Percentiles rank a stretch among this genome's conserved stretches.
Evolutionary conservation across 176 grass and related monocot species (phyloP).

Genomic region (Canna indica): DNA sequence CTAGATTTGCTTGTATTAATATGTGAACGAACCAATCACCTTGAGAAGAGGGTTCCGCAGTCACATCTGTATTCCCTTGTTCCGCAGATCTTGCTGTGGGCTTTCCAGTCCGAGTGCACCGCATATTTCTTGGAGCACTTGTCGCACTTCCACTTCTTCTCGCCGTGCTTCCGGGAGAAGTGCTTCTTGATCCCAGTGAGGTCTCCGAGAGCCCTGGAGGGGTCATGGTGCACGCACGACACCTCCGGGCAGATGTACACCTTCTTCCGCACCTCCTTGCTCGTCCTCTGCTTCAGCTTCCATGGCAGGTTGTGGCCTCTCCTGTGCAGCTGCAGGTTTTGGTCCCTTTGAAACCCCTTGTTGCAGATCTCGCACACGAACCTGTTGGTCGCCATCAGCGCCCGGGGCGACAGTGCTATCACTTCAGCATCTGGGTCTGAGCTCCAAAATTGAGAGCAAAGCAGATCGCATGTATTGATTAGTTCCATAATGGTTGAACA

Average conservation of each 20-base stretch:
- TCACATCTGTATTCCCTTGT: slow-evolving; percentile 22
- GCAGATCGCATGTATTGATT: too few relatives aligned
- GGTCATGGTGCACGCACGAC: slow-evolving; percentile 22
- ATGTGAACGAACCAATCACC: not conserved
- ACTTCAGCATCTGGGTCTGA: slow-evolving; percentile 21
- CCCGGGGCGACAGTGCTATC: slow-evolving; percentile 16
- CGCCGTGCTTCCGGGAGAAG: slow-evolving; percentile 24
- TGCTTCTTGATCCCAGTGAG: slow-evolving; percentile 26
- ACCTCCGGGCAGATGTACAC: slow-evolving; percentile 21
- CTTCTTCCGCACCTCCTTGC: slow-evolving; percentile 24
- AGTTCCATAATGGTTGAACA: too few relatives aligned
- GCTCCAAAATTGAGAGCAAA: not conserved
- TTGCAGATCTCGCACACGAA: slow-evolving; percentile 27
- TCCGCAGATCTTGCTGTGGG: slow-evolving; percentile 23
- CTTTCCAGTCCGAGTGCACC: slow-evolving; percentile 23
- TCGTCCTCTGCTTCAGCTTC: slow-evolving; percentile 21
- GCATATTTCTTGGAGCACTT: slow-evolving; percentile 27
- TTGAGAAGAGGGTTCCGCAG: slow-evolving; percentile 24
- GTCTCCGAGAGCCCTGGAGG: slow-evolving; percentile 19
- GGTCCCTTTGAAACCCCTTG: slow-evolving; percentile 22
- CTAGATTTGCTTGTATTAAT: too few relatives aligned
- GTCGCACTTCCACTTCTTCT: slow-evolving; percentile 28
- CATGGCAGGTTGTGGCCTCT: slow-evolving; percentile 23
- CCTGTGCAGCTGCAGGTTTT: slow-evolving; percentile 22
- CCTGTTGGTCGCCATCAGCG: slow-evolving; percentile 20